These are phyloP conservation scores for Actinidia polygama DNA, from an alignment of 179 eudicot genomes.

Conservation along the genomic window DNA sequence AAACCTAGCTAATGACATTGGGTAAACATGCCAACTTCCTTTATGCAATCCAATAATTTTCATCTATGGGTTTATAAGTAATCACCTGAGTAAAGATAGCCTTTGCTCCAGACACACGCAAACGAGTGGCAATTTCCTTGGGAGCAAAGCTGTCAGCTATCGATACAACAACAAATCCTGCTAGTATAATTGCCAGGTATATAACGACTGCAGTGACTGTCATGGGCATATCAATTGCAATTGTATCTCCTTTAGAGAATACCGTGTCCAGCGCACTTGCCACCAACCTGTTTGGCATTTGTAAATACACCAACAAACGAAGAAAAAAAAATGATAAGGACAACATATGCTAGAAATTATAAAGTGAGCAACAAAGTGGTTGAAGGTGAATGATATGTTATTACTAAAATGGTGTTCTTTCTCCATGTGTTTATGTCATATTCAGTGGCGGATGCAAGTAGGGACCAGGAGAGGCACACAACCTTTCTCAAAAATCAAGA, in stretches of 20 bases:
- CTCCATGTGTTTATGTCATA: background rate
- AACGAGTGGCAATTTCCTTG: conserved; percentile 82
- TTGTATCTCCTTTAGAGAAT: conserved; percentile 80
- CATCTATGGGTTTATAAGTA: too few relatives aligned
- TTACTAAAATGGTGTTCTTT: background rate
- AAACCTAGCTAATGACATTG: too few relatives aligned
- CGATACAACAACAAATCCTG: conserved; percentile 83
- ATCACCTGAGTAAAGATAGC: conserved; percentile 88
- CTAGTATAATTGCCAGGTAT: conserved; percentile 78
- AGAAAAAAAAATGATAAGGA: background rate
- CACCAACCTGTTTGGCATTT: conserved; percentile 58
- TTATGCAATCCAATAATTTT: too few relatives aligned
- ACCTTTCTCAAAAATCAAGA: background rate
- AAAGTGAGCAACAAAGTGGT: background rate
- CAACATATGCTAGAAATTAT: background rate
- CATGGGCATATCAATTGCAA: conserved; percentile 99
- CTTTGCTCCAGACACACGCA: conserved; percentile 84
- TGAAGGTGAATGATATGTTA: background rate
- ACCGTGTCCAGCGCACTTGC: conserved; percentile 76
- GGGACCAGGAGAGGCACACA: background rate
- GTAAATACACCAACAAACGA: background rate
- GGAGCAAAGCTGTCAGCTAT: conserved; percentile 96
- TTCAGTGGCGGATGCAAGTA: too few relatives aligned
- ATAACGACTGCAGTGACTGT: conserved; percentile 80
- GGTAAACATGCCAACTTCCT: too few relatives aligned